Base-by-base conservation (phyloP, 2,329 filamentous ascomycete species). In the Hymenoscyphus occultus region DNA sequence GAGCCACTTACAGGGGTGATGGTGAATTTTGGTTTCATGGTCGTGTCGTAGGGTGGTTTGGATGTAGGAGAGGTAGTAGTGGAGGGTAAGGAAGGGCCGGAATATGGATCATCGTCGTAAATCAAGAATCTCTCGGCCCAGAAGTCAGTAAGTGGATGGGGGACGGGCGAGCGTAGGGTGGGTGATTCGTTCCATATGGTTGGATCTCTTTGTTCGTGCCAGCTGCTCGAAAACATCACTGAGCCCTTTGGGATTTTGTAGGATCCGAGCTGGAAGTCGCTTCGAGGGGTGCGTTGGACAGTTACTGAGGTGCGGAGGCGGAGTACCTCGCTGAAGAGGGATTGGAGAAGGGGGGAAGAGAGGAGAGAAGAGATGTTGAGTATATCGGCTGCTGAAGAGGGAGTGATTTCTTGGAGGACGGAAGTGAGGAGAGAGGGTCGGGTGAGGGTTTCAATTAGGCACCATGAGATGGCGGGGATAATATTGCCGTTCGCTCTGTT, bases 261-360 rank as follows among this genome's bases (percentile, higher is more conserved):
- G 5, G 65, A 63, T 14, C 68, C 66, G 3, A 77, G 61, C 1
- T 71, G 67, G 48, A 77, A 72, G 13, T 72, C 70, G n/a, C 63
- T 39, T 3, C 68, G 39, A 1, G 71, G 64, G 10, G 61, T 61
- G 14, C 70, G 63, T 40, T 67, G 65, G n/a, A 72, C 65, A 2
- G 59, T 64, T n/a, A 65, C 63, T 2, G 63, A 64, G 19, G 42
- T 62, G 14, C 72, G 64, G 0, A 79, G 60, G 1, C 78, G 75
- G 0, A 79, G 68, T 0, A 73, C 73, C 56, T 79, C 77, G 7
- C 72, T 72, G 39, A 76, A 79, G 1, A 78, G 72, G 0, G 78
- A 76, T 54, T 76, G 77, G 4, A 79, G 66, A 0, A 79, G 64
- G 1, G 75, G 72, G 0, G 67, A 68, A 0, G 70, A 63, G 0